Evolutionary conservation across 1,284 basidiomycete species (phyloP), one percentile per base, ranked within the genome.

Genomic region (Calocybe gambosa): DNA sequence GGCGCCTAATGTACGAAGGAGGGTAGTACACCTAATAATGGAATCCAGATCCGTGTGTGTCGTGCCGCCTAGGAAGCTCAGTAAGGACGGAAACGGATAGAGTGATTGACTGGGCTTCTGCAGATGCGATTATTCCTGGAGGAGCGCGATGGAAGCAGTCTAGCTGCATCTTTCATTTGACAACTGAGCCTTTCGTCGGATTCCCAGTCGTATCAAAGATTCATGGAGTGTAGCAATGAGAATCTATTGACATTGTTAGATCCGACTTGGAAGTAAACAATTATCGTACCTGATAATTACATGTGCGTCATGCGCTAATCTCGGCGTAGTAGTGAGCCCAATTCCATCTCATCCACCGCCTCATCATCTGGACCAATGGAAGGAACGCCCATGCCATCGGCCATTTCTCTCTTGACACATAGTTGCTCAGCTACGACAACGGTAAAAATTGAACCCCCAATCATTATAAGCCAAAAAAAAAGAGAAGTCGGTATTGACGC

Each of bases 321-420:
- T 46, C 58, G 67, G 52, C 69, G 60, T 18, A 71, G 63, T 36
- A 81, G 59, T 37, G 64, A 68, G 18, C 78, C 81, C 73, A 87
- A 72, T 62, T 87, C 85, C 67, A 86, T 71, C 48, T 70, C 71
- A 25, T 73, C 71, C 10, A 62, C 57, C 19, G 55, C 61, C 36
- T 69, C 65, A 31, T 74, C 69, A 40, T 73, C 69, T 28, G 59
- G 57, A 20, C 69, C 69, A 10, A 69, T 57, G 45, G 73, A 62
- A 41, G 66, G 67, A 28, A 85, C 75, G 38, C 75, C 77, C 46
- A 96, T 67, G 1, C 92, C 93, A 57, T 93, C 89, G 20, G 70
- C 69, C 91, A 99, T 93, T 68, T 99, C 95, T 39, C 95, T 69
- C 61, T 82, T 84, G 36, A 98, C 91, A 62, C 95, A 97, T 10